Evolutionary conservation across 2,329 filamentous ascomycete genomes (phyloP).

Genomic region (Mollisia scopiformis): DNA sequence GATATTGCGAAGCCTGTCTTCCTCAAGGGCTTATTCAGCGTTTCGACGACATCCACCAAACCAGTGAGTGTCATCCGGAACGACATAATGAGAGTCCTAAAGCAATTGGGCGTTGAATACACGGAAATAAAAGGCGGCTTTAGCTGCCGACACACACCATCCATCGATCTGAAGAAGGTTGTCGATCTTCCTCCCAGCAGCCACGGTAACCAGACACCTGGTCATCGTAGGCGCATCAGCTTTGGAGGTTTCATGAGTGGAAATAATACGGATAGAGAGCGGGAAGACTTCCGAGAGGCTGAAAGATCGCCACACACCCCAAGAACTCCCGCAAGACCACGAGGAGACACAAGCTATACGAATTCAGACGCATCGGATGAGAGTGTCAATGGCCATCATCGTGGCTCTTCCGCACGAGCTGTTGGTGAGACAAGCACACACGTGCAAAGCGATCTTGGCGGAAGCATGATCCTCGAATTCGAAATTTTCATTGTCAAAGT

Average conservation of each 20-base stretch:
- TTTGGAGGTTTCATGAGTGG: conserved; percentile 70
- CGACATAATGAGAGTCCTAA: conserved; percentile 89
- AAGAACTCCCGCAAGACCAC: conserved; percentile 45
- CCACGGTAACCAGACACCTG: conserved; percentile 48
- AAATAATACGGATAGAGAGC: conserved; percentile 58
- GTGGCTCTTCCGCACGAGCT: conserved; percentile 57
- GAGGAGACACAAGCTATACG: conserved; percentile 73
- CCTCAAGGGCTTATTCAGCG: conserved; percentile 95
- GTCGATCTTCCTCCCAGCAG: conserved; percentile 64
- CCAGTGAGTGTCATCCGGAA: conserved; percentile 82
- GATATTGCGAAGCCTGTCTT: conserved; percentile 93
- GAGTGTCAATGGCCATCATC: conserved; percentile 55
- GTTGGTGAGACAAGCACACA: conserved; percentile 90
- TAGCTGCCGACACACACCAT: conserved; percentile 83
- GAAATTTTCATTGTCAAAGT: conserved; percentile 99
- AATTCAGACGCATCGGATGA: conserved; percentile 88
- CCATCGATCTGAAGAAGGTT: conserved; percentile 81
- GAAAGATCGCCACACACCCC: conserved; percentile 52
- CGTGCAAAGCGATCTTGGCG: conserved; percentile 86
- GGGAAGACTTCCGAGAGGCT: conserved; percentile 71
- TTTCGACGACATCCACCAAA: conserved; percentile 93
- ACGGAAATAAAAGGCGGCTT: conserved; percentile 94
- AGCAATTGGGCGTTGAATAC: conserved; percentile 87
- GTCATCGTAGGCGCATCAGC: conserved; percentile 79
- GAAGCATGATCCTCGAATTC: conserved; percentile 83